Evolutionary conservation across 225 moss, liverwort and hornwort species (phyloP).

Genomic region (Marchantia paleacea): DNA sequence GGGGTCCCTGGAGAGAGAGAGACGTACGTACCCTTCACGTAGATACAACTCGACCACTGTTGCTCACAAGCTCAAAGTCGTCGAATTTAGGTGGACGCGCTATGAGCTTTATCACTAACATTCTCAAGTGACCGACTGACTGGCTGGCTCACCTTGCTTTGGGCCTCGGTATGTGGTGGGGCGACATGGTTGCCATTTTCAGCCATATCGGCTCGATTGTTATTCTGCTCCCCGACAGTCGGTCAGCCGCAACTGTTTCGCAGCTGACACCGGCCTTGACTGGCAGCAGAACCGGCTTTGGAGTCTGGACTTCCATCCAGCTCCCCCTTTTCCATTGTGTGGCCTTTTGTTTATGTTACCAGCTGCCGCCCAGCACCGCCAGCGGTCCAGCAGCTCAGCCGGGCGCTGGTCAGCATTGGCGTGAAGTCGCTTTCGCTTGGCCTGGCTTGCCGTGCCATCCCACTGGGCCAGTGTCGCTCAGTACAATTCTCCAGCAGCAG

Average conservation of each 20-base stretch:
- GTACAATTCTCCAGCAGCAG: not conserved
- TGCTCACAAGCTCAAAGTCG: not conserved
- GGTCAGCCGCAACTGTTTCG: not conserved
- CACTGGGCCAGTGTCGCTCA: not conserved
- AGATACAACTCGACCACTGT: not conserved
- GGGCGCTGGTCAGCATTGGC: not conserved
- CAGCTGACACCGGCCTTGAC: not conserved
- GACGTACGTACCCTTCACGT: not conserved
- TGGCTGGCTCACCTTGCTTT: not conserved
- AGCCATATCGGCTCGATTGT: not conserved
- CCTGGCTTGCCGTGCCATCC: not conserved
- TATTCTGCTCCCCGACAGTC: not conserved
- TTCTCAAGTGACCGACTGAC: not conserved
- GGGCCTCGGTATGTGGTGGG: not conserved
- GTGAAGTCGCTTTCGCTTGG: not conserved
- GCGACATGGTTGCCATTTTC: not conserved
- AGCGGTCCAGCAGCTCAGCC: not conserved
- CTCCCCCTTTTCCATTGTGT: not conserved
- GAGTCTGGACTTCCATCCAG: too few species aligned
- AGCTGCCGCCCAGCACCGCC: not conserved
- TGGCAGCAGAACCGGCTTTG: not conserved
- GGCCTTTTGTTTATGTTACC: not conserved
- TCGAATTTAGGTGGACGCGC: not conserved
- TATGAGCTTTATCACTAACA: not conserved
- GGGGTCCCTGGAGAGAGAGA: not conserved